Evolutionary conservation across 768 basidiomycete species (phyloP), one percentile per base, ranked within the genome.

Genomic region (Xerocomus brunneocitrinus): DNA sequence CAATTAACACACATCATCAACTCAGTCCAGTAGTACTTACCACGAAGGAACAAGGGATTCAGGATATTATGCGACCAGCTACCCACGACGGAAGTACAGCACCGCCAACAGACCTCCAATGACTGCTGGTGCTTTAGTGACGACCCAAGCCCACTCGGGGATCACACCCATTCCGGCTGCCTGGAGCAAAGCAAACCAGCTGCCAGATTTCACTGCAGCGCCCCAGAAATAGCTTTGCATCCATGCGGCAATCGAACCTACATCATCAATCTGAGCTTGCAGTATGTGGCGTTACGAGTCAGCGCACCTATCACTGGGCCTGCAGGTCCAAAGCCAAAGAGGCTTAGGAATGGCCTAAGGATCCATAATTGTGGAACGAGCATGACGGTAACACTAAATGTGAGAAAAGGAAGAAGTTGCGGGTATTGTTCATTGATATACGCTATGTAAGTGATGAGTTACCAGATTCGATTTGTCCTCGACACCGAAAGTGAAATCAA

Each of bases 291-390:
- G 3, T 1, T 0, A 1, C 2, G 2, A 2, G 9, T 19, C 19
- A 7, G 16, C 36, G 8, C 19, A 63, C 61, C 61, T 47, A 48
- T 52, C 12, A 54, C 25, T 9, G 53, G 60, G 3, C 60, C 61
- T 0, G 9, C 12, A 32, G 52, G 57, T 22, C 61, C 61, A 5
- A 62, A 62, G 32, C 61, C 61, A 25, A 62, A 44, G 13, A 56
- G 1, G 1, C 51, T 35, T 3, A 62, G 25, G 9, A 62, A 50
- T 1, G 54, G 61, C 25, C 44, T 2, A 10, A 62, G 54, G 2
- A 63, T 53, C 60, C 61, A 63, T 3, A 22, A 16, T 31, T 63
- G 30, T 0, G 53, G 60, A 39, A 62, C 16, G 32, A 62, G 53
- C 24, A 62, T 3, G 19, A 4, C 24, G 2, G 16, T 24, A 13